Conservation (phyloP, 768 basidiomycete genomes). For the Russula lepida region DNA sequence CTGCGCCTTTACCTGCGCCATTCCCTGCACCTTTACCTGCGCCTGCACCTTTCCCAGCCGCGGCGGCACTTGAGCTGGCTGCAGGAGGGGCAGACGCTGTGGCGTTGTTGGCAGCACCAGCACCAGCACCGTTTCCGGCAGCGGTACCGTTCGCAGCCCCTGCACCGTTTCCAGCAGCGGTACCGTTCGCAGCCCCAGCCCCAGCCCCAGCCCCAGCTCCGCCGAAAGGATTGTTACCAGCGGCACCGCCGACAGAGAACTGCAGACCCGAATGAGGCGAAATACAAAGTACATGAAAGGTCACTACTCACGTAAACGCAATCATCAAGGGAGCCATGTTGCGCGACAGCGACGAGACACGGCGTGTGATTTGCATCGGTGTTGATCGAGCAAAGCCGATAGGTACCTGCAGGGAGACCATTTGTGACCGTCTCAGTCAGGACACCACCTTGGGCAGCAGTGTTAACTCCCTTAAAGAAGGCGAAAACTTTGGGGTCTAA, state of each 20-base stretch:
- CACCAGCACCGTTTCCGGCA: too few species aligned
- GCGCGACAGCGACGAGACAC: slow-evolving; percentile 33
- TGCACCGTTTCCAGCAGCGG: too few species aligned
- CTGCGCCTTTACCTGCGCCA: neutral
- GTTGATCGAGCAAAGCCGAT: slow-evolving; percentile 37
- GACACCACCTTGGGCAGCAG: slow-evolving; percentile 35
- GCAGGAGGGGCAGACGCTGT: neutral
- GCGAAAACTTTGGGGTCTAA: slow-evolving; percentile 44
- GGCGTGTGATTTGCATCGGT: slow-evolving; percentile 39
- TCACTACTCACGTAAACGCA: slow-evolving; percentile 30
- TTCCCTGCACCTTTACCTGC: neutral
- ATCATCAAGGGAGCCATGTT: slow-evolving; percentile 37
- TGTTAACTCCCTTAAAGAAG: slow-evolving; percentile 52
- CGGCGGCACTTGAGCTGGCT: neutral
- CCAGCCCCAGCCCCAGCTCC: neutral
- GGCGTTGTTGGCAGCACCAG: slow-evolving; percentile 6
- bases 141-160: too few species aligned
- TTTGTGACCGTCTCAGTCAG: slow-evolving; percentile 32
- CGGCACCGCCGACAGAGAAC: slow-evolving; percentile 3
- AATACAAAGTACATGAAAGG: neutral
- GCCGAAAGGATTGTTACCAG: neutral
- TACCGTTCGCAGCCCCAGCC: too few species aligned
- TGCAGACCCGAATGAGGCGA: slow-evolving; percentile 1
- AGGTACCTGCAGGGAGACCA: slow-evolving; percentile 38
- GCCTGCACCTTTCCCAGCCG: neutral